Evolutionary conservation across 2,329 filamentous ascomycete genomes (phyloP).

Genomic region (Didymella pinodella): DNA sequence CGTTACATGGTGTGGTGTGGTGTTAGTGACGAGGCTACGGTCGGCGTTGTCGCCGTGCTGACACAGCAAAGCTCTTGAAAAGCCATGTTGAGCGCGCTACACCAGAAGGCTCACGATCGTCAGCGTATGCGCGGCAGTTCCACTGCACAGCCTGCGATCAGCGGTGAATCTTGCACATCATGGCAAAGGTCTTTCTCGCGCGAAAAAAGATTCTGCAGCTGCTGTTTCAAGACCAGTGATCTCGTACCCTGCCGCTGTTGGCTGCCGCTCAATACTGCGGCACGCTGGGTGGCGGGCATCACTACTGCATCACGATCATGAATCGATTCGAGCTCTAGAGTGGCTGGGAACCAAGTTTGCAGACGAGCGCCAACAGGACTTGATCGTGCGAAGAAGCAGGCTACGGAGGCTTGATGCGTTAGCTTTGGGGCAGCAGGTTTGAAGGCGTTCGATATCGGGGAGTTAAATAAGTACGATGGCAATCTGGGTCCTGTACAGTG

Average conservation of each 20-base stretch:
- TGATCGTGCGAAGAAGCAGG: slow-evolving; percentile 2
- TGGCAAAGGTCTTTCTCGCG: not conserved
- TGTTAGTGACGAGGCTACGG: not conserved
- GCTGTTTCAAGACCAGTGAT: not conserved
- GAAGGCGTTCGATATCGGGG: slow-evolving; percentile 4
- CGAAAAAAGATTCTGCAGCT: not conserved
- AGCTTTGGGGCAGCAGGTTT: slow-evolving; percentile 3
- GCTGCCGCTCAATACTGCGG: not conserved
- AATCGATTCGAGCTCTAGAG: not conserved
- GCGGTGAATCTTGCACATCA: slow-evolving; percentile 1
- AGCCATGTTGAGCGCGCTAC: slow-evolving; percentile 11
- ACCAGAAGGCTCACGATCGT: slow-evolving; percentile 3
- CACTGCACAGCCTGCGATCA: slow-evolving; percentile 7
- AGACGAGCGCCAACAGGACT: slow-evolving; percentile 4
- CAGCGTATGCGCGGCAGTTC: not conserved
- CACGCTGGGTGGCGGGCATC: not conserved
- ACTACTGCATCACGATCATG: slow-evolving; percentile 4
- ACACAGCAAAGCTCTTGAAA: not conserved
- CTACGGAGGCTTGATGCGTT: slow-evolving; percentile 6
- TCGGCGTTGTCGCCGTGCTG: slow-evolving; percentile 3
- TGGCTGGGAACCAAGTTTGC: slow-evolving; percentile 4
- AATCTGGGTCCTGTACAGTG: not conserved
- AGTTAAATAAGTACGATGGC: not conserved
- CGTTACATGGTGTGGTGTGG: not conserved
- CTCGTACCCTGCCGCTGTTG: not conserved